Conservation (phyloP, 2,329 filamentous ascomycete species). For the Colletotrichum tropicale region DNA sequence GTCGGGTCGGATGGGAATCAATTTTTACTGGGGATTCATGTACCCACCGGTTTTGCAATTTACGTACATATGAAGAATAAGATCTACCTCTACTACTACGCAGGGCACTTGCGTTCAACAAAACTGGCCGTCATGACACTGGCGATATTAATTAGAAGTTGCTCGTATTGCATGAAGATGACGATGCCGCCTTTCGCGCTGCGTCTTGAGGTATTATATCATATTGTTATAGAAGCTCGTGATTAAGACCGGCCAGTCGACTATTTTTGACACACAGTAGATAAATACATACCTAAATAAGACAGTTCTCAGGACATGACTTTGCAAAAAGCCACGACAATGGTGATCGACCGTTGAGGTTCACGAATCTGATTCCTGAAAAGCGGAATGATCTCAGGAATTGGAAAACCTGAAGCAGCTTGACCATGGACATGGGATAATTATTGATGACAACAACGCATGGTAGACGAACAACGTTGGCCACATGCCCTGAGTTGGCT, state of each 20-base stretch:
- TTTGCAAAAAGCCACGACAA: neutral
- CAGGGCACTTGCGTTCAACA: neutral
- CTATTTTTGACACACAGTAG: too few species aligned
- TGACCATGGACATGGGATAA: accelerated
- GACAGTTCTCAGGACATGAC: too few species aligned
- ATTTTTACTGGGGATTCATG: neutral
- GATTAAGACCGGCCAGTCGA: too few species aligned
- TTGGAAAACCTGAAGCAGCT: accelerated
- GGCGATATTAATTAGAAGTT: accelerated
- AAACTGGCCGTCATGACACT: neutral
- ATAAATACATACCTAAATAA: too few species aligned
- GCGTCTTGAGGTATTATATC: neutral
- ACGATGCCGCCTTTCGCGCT: accelerated
- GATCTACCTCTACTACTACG: neutral
- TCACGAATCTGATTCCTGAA: neutral
- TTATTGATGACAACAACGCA: neutral
- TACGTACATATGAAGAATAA: neutral
- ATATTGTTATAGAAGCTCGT: neutral
- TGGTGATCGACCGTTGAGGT: accelerated
- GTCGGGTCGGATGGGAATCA: neutral
- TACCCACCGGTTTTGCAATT: neutral
- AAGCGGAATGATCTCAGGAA: neutral
- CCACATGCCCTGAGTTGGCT: neutral
- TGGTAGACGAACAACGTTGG: accelerated
- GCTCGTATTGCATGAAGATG: neutral